Base-by-base conservation (phyloP, 371 early-diverging fungal genomes). In the Entomophthora muscae region DNA sequence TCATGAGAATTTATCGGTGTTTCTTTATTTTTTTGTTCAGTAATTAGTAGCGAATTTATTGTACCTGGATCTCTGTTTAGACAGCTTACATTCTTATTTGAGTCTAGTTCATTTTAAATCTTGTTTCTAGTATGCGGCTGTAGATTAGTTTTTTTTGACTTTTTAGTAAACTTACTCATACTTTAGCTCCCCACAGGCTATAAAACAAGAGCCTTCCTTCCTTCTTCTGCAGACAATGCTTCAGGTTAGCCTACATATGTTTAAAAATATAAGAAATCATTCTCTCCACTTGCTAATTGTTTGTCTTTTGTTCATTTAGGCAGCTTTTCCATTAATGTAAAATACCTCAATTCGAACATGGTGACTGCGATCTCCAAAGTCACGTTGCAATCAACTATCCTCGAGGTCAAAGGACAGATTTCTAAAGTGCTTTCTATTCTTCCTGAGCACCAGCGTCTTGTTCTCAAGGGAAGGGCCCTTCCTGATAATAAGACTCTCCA, bases 271-370 rank as follows among this genome's bases (percentile, higher is more conserved):
- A 42, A 17, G 10, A 10, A 42, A 10, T 42, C 17, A 42, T 42
- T 42, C 42, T 42, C 17, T 10, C 42, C n/a, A n/a, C n/a, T n/a
- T n/a, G n/a, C n/a, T n/a, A n/a, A n/a, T n/a, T n/a, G 17, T 42
- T 42, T 42, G 42, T 10, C 42, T 42, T 42, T 42, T 42, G 42
- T n/a, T n/a, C n/a, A n/a, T n/a, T 17, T 55, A 55, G 56, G 22
- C 56, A 12, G 24, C 28, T 55, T 55, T 27, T 27, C 22, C 12
- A 12, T 55, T 12, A 55, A 55, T 24, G 22, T 55, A 22, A 55
- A 55, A 55, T 55, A 55, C 0, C 26, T 55, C 22, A 55, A 55
- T 55, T 24, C 24, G 22, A 55, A 55, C n/a, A 55, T 55, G 56
- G 56, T 24, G 28, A 24, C 56, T 27, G 28, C 28, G 26, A 55